A percentile compares a stretch with the other conserved stretches of the same genome.
Evolutionary conservation across 148 eudicot genomes (phyloP).

Genomic region (Vaccinium corymbosum): DNA sequence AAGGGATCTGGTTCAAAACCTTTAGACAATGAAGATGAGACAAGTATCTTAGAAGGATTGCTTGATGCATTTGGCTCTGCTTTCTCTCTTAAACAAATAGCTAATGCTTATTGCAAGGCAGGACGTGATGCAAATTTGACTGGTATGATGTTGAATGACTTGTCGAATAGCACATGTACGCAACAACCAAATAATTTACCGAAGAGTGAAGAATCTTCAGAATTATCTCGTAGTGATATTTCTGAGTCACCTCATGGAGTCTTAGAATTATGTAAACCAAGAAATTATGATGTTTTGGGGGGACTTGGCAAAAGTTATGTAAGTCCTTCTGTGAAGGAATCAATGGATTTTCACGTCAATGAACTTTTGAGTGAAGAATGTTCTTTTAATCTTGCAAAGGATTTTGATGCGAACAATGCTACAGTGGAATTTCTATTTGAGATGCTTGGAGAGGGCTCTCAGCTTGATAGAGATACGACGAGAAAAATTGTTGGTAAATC

Average conservation of each 20-base stretch:
- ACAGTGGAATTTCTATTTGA: slow-evolving; percentile 36
- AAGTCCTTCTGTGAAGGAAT: slow-evolving; percentile 20
- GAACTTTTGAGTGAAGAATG: slow-evolving; percentile 8
- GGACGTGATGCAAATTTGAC: slow-evolving; percentile 29
- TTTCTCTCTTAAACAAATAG: slow-evolving; percentile 39
- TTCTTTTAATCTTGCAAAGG: slow-evolving; percentile 9
- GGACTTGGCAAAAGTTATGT: slow-evolving; percentile 30
- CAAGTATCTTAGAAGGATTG: slow-evolving; percentile 31
- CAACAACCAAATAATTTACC: background rate
- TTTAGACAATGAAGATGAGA: slow-evolving; percentile 22
- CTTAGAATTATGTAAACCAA: slow-evolving; percentile 15
- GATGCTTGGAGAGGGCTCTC: slow-evolving; percentile 41
- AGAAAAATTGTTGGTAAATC: slow-evolving; percentile 36
- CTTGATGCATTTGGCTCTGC: slow-evolving; percentile 38
- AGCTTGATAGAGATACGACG: slow-evolving; percentile 36
- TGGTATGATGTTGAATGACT: slow-evolving; percentile 22
- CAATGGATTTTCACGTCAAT: background rate
- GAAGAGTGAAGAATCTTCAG: slow-evolving; percentile 14
- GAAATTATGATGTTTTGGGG: slow-evolving; percentile 21
- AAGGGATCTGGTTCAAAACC: slow-evolving; percentile 20
- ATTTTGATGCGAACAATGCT: slow-evolving; percentile 18
- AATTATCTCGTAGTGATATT: slow-evolving; percentile 11
- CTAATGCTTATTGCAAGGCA: slow-evolving; percentile 39
- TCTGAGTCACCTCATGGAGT: slow-evolving; percentile 18
- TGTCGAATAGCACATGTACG: slow-evolving; percentile 1